Evolutionary conservation across 2,329 filamentous ascomycete species (phyloP).

Genomic region (Trichoderma atrobrunneum): DNA sequence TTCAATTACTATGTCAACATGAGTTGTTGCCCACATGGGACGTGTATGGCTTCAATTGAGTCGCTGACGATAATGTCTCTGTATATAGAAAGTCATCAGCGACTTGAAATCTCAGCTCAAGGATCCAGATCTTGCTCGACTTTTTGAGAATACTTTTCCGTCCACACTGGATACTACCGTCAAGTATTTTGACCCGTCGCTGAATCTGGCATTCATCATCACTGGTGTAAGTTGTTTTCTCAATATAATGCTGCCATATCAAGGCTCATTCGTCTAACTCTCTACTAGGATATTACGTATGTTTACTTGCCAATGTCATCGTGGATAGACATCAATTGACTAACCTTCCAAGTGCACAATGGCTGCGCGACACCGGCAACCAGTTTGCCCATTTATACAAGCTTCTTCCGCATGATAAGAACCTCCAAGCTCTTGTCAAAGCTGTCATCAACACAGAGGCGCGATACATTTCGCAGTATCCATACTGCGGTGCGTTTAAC

Average conservation of each 20-base stretch:
- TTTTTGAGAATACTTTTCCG: constrained; percentile 82
- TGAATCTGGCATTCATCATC: constrained; percentile 71
- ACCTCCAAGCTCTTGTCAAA: constrained; percentile 64
- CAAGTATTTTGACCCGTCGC: constrained; percentile 67
- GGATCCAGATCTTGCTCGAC: constrained; percentile 65
- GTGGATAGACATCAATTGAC: background rate
- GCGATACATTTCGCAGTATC: constrained; percentile 63
- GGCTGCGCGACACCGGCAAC: constrained; percentile 80
- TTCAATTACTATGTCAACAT: background rate
- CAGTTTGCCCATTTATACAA: constrained; percentile 68
- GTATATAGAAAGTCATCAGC: constrained; percentile 27
- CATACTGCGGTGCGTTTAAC: constrained; percentile 60
- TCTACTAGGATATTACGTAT: constrained; percentile 28
- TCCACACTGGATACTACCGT: constrained; percentile 82
- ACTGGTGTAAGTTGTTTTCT: constrained; percentile 65
- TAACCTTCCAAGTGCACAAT: constrained; percentile 39
- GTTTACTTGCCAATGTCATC: background rate
- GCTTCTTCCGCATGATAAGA: constrained; percentile 54
- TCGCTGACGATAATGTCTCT: background rate
- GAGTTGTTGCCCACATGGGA: background rate
- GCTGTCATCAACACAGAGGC: constrained; percentile 71
- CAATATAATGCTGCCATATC: constrained; percentile 58
- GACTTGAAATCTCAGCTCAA: constrained; percentile 40
- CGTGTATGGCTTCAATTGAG: no score
- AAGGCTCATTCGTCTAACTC: background rate